Base-by-base conservation (phyloP, 352 stramenopile species). In the Phytopythium oedochilum region DNA sequence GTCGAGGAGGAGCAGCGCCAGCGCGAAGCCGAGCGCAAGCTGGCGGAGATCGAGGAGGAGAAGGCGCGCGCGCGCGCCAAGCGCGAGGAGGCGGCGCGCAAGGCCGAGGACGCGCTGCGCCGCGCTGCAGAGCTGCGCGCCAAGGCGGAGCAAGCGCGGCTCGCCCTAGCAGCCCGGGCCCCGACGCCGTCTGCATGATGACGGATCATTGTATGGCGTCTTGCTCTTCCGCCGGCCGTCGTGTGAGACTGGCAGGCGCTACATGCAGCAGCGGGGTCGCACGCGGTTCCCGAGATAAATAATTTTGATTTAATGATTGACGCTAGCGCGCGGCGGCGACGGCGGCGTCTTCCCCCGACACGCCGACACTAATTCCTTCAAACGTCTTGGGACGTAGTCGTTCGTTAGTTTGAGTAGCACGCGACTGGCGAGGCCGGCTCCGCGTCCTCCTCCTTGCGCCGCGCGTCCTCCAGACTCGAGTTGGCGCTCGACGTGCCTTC, bases 1-100 rank as follows among this genome's bases (percentile, higher is more conserved):
- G 63, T 73, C 34, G 84, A 94, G 64, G 82, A 92, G 61, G 63
- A 62, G 8, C 60, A 71, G 18, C 82, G 79, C 2, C 64, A 80
- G 28, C 60, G 55, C 18, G 61, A 78, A 22, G 64, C 69, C 47
- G 60, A 86, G 46, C 53, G 45, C 28, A 71, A 71, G 43, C 51
- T 92, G 48, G 52, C 71, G 29, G 70, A 68, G 42, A 70, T 94
- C 9, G 66, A 88, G 46, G 60, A 64, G 42, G 75, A 71, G 34
- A 89, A 86, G 59, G 29, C 60, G 14, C 40, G 55, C 4, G 84
- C 82, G 23, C 61, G 61, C 0, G 57, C 73, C 34, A 61, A 63
- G n/a, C 70, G 71, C 64, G 78, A 86, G 50, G 58, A 59, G 6
- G 71, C 82, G 15, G 59, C 67, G 28, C 73, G 68, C 26, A 87